Conservation (phyloP, 176 grass and related monocot genomes). For the Pharus latifolius region DNA sequence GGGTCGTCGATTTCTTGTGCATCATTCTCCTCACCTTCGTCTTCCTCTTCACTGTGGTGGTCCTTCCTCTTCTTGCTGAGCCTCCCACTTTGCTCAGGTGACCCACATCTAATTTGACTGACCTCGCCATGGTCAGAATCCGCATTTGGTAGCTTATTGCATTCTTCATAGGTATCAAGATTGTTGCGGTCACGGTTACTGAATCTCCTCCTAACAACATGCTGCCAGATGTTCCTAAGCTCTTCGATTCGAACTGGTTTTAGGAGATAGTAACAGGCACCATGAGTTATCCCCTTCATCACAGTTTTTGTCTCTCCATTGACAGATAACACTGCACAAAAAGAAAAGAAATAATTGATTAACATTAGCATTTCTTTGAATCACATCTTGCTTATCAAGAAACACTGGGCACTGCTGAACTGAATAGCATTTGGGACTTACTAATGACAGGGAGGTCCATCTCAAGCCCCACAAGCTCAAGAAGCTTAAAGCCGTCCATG, state of each 20-base stretch:
- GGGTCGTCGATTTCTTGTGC: slow-evolving; percentile 62
- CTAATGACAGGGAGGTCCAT: slow-evolving; percentile 97
- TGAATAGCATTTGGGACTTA: slow-evolving; percentile 27
- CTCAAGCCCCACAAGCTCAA: slow-evolving; percentile 91
- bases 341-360: slow-evolving; percentile 23
- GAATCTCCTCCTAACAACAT: slow-evolving; percentile 85
- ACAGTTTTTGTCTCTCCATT: slow-evolving; percentile 95
- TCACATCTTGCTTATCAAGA: too few relatives aligned
- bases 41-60: slow-evolving; percentile 58
- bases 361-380: not conserved
- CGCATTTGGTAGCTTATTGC: slow-evolving; percentile 22
- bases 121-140: slow-evolving; percentile 23
- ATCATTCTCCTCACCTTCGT: slow-evolving; percentile 56
- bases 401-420: not conserved
- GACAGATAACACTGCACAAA: slow-evolving; percentile 68
- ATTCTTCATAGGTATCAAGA: slow-evolving; percentile 45
- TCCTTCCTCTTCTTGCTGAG: slow-evolving; percentile 86
- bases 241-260: slow-evolving; percentile 93
- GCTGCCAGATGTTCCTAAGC: slow-evolving; percentile 95
- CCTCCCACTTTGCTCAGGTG: slow-evolving; percentile 42
- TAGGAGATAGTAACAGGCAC: slow-evolving; percentile 89
- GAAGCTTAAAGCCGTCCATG: slow-evolving; percentile 95
- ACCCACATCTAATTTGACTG: slow-evolving; percentile 30
- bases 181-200: slow-evolving; percentile 26
- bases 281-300: slow-evolving; percentile 98